Percentiles rank a stretch among this genome's conserved stretches.
These are phyloP conservation scores for Scutellaria minor DNA, from an alignment of 257 asterid species.

Conservation along the genomic window DNA sequence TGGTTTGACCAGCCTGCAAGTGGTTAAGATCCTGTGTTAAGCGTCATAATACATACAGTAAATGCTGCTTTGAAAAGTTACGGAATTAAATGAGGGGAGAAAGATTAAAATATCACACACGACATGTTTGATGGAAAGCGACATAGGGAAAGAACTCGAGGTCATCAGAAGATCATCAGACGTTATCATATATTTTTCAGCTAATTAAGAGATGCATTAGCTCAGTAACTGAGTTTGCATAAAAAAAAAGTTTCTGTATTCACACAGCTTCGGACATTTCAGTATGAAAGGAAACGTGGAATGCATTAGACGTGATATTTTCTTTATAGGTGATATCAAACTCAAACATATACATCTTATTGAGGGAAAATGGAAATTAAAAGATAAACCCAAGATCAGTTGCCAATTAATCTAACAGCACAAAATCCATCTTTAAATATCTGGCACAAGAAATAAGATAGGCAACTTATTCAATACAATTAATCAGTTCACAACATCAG, in stretches of 20 bases:
- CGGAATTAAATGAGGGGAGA: not conserved
- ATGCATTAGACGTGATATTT: not conserved
- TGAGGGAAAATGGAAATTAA: not conserved
- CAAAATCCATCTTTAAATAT: not conserved
- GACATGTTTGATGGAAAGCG: slow-evolving; percentile 3
- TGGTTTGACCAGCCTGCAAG: slow-evolving; percentile 84
- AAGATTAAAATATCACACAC: not conserved
- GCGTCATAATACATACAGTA: not conserved
- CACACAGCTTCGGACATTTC: not conserved
- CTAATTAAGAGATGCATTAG: slow-evolving; percentile 15
- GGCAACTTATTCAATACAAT: too few relatives aligned
- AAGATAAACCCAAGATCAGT: not conserved
- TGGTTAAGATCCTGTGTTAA: slow-evolving; percentile 17
- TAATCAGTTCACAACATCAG: not conserved
- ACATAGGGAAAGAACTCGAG: slow-evolving; percentile 10
- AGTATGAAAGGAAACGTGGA: not conserved
- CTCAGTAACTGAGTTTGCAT: not conserved
- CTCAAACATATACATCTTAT: not conserved
- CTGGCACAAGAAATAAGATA: not conserved
- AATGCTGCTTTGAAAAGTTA: slow-evolving; percentile 4
- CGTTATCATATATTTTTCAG: not conserved
- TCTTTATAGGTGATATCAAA: not conserved
- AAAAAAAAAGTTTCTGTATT: not conserved
- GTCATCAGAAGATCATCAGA: slow-evolving; percentile 7
- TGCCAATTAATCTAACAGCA: not conserved